These are phyloP conservation scores for Suillus bovinus DNA, from an alignment of 768 basidiomycete genomes.

Conservation along the genomic window DNA sequence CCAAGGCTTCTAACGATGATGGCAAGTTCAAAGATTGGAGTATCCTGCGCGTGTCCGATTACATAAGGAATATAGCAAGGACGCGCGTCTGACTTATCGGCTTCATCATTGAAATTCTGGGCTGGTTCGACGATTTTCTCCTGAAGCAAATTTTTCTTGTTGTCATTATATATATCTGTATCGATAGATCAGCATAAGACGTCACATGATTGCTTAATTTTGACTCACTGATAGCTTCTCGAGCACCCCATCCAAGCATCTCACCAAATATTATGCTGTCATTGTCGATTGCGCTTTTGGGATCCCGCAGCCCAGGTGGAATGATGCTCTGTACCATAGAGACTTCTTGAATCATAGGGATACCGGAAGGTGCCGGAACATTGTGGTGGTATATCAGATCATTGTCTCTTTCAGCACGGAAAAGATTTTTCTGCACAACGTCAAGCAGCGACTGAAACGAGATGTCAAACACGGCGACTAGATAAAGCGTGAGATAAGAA, in stretches of 20 bases:
- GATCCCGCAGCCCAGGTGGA: slow-evolving; percentile 59
- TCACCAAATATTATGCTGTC: slow-evolving; percentile 68
- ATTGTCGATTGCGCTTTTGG: slow-evolving; percentile 51
- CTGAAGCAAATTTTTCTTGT: slow-evolving; percentile 68
- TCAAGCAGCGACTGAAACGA: slow-evolving; percentile 69
- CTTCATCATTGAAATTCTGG: slow-evolving; percentile 60
- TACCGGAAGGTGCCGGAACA: slow-evolving; percentile 69
- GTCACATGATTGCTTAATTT: slow-evolving; percentile 1
- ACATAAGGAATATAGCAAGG: slow-evolving; percentile 7
- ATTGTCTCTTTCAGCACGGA: slow-evolving; percentile 86
- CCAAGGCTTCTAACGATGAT: slow-evolving; percentile 82
- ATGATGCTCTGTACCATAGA: slow-evolving; percentile 63
- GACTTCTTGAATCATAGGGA: slow-evolving; percentile 63
- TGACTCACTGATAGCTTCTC: slow-evolving; percentile 79
- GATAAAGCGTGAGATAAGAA: slow-evolving; percentile 1
- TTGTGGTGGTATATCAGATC: slow-evolving; percentile 94
- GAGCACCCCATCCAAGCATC: slow-evolving; percentile 83
- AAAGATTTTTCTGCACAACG: slow-evolving; percentile 62
- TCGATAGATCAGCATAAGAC: neutral
- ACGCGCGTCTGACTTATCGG: slow-evolving; percentile 52
- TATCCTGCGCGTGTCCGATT: slow-evolving; percentile 42
- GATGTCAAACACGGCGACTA: neutral
- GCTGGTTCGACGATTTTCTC: slow-evolving; percentile 64
- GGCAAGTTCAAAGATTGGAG: slow-evolving; percentile 78
- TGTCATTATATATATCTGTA: slow-evolving; percentile 82